Evolutionary conservation across 495 filamentous ascomycete genomes (phyloP), one percentile per base, ranked within the genome.

Genomic region (Trypethelium eluteriae): DNA sequence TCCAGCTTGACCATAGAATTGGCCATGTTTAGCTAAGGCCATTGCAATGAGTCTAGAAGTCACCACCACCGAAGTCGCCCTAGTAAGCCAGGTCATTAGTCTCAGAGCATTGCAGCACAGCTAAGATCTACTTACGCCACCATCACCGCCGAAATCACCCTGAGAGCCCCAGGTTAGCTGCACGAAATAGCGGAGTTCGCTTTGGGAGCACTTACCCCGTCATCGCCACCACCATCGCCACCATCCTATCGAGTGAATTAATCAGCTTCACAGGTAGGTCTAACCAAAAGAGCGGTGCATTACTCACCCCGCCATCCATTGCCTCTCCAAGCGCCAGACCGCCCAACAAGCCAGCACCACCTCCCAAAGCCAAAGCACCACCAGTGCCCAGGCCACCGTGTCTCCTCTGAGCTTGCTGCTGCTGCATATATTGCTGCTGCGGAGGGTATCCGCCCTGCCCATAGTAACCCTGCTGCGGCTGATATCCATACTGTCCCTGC

Each of bases 381-480:
- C 69, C 72, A 2, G 50, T 62, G 18, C 72, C 72, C 47, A 74
- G 53, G 6, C 70, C 70, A 12, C 68, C 67, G 39, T 65, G 39
- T 12, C 59, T 44, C 38, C 68, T 71, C 56, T 64, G 74, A 57
- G 74, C 25, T 25, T 25, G 80, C 49, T 71, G 76, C 64, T 77
- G 76, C 68, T 75, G 71, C 62, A 53, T 64, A 62, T 64, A 56
- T 10, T 71, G 75, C 67, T 83, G 82, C 47, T 75, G 80, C 32
- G 74, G 80, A 14, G 65, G 67, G 59, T 71, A 70, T 47, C 72
- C 66, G 44, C 67, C 66, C 53, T 36, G 46, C 25, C 57, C 47
- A 39, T 66, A 57, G 18, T 70, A 68, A 34, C 68, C 65, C 39
- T 65, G 64, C 50, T 63, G 62, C 9, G 66, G 66, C 41, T 44